Base-by-base conservation (phyloP, 1,284 basidiomycete genomes). In the Rhizoctonia solani region DNA sequence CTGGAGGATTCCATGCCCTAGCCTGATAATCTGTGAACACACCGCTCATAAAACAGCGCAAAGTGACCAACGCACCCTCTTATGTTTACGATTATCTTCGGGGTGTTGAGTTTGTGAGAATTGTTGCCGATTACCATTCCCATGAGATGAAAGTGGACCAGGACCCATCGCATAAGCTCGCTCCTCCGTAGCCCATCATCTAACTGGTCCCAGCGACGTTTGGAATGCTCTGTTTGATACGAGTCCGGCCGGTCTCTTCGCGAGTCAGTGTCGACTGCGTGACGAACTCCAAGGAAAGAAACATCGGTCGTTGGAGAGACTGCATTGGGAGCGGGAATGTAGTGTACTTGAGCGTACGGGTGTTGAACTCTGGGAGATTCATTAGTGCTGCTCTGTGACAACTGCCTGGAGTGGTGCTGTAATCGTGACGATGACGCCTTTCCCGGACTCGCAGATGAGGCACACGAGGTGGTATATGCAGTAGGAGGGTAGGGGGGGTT, bases 1-100 rank as follows among this genome's bases (percentile, higher is more conserved):
- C 61, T 42, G 61, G 61, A 37, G 61, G 61, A 46, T 65, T 65
- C 61, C 61, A 65, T 29, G 61, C 49, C 1, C 61, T 49, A 16
- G 61, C n/a, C 61, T 65, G 50, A 9, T 37, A 16, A n/a, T 29
- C 23, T 6, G 50, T 65, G 29, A 65, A 46, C 49, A n/a, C n/a
- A 3, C 2, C 5, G 13, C 8, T 23, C 37, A 16, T 5, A 13
- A 42, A 30, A 21, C 1, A 14, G 16, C 55, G 37, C 19, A n/a
- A 19, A 19, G 44, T 14, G 34, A 1, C 21, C 39, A 34, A 49
- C 59, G 37, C 37, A 63, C 59, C 47, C 59, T 27, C 47, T 50
- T 65, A 5, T 25, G 25, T 30, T 54, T 65, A 37, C 50, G 61
- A 3, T 14, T 16, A n/a, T 65, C 61, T 5, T 65, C 50, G n/a